Conservation (phyloP, 768 basidiomycete genomes). For the Phlegmacium glaucopus region DNA sequence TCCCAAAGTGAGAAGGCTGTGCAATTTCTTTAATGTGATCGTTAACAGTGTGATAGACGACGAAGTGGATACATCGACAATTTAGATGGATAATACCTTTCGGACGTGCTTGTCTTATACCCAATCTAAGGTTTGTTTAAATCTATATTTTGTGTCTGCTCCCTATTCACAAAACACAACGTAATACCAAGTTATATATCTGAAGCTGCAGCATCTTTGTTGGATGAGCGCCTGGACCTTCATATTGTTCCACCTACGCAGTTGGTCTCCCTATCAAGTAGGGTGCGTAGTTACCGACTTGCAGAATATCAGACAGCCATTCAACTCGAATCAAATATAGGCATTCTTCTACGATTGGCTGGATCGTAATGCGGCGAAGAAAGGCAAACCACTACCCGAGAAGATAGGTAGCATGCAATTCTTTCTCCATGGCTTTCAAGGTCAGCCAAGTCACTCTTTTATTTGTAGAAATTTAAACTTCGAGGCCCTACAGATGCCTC, state of each 20-base stretch:
- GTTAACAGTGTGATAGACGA: conserved; percentile 48
- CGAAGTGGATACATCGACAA: conserved; percentile 87
- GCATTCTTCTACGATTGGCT: conserved; percentile 95
- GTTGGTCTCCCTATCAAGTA: conserved; percentile 78
- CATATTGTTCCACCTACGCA: conserved; percentile 86
- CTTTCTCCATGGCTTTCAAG: conserved; percentile 81
- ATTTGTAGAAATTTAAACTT: neutral
- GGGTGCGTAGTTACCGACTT: conserved; percentile 36
- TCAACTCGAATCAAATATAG: conserved; percentile 32
- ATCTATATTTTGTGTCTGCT: neutral
- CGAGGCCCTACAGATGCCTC: conserved; percentile 64
- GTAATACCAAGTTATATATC: conserved; percentile 68
- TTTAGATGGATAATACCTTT: conserved; percentile 90
- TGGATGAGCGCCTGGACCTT: conserved; percentile 71
- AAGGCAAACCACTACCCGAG: conserved; percentile 78
- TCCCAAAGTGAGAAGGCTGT: conserved; percentile 56
- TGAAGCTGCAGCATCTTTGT: conserved; percentile 83
- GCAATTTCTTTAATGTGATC: conserved; percentile 1
- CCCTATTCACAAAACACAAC: neutral
- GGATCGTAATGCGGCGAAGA: conserved; percentile 77
- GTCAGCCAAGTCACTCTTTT: conserved; percentile 28
- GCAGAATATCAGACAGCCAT: neutral
- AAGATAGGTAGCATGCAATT: conserved; percentile 92
- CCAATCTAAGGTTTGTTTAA: conserved; percentile 67
- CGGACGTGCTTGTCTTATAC: conserved; percentile 84